phyloP scores from a whole-genome alignment of 2,329 filamentous ascomycete species.

The Pseudocercospora ulei region DNA sequence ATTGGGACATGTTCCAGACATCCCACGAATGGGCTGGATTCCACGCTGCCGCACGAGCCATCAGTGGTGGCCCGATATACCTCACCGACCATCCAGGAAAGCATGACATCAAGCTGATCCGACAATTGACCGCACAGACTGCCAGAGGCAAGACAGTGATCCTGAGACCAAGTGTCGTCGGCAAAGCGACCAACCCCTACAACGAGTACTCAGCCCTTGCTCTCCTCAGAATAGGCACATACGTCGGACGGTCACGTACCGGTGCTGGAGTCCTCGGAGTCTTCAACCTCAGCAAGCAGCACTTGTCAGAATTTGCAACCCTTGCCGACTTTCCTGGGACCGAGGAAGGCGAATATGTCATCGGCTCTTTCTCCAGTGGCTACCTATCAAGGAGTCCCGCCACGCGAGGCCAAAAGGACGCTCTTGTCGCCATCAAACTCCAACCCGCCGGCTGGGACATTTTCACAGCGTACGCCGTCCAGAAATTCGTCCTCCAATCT shows the following conservation, averaged over 20 bases:
- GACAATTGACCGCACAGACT: conserved; percentile 70
- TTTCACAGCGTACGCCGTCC: conserved; percentile 61
- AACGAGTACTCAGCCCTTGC: conserved; percentile 62
- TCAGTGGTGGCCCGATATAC: conserved; percentile 86
- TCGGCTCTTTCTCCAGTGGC: conserved; percentile 62
- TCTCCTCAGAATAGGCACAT: conserved; percentile 68
- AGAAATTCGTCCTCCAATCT: conserved; percentile 40
- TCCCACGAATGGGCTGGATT: conserved; percentile 62
- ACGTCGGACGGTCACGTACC: conserved; percentile 56
- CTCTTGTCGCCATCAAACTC: conserved; percentile 54
- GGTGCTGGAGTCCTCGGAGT: conserved; percentile 70
- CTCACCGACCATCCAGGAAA: conserved; percentile 83
- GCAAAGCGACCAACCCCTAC: conserved; percentile 64
- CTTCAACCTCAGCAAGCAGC: conserved; percentile 64
- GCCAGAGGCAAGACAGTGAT: conserved; percentile 65
- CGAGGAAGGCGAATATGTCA: conserved; percentile 54
- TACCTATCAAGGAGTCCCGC: conserved; percentile 46
- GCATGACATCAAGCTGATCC: conserved; percentile 65
- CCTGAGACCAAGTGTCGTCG: conserved; percentile 65
- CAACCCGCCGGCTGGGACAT: conserved; percentile 45
- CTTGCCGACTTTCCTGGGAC: conserved; percentile 66
- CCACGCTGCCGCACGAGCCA: conserved; percentile 79
- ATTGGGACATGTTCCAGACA: conserved; percentile 70
- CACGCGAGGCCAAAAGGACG: conserved; percentile 28
- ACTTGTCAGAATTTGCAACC: conserved; percentile 58